Percentiles rank a stretch among this genome's conserved stretches.
These are phyloP conservation scores for Rhodotorula taiwanensis DNA, from an alignment of 768 basidiomycete genomes.

Conservation along the genomic window DNA sequence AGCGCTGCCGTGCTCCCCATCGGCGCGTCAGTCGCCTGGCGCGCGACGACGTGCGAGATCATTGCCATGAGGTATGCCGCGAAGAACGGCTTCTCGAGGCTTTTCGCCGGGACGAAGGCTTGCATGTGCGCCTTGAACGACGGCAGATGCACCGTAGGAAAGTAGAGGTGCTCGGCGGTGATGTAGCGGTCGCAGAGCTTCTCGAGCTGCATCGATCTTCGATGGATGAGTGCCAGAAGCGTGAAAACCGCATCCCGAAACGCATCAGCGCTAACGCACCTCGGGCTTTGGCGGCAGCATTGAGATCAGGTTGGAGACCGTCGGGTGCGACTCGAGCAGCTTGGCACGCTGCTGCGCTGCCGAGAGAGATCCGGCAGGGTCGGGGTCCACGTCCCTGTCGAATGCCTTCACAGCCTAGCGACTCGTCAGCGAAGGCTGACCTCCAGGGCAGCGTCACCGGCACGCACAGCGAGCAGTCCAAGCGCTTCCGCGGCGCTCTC, in stretches of 20 bases:
- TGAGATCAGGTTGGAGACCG: slow-evolving; percentile 11
- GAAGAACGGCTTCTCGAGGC: slow-evolving; percentile 21
- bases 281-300: slow-evolving; percentile 16
- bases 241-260: too few relatives aligned
- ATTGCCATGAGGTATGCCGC: slow-evolving; percentile 26
- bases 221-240: too few relatives aligned
- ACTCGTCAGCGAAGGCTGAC: too few relatives aligned
- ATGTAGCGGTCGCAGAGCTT: slow-evolving; percentile 24
- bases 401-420: too few relatives aligned
- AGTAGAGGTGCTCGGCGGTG: slow-evolving; percentile 5
- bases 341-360: neutral
- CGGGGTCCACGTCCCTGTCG: neutral
- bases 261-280: neutral
- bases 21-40: slow-evolving; percentile 13
- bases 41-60: slow-evolving; percentile 10
- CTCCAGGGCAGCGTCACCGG: too few relatives aligned
- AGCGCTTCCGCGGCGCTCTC: slow-evolving; percentile 12
- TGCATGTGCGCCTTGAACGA: slow-evolving; percentile 18
- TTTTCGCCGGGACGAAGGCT: neutral
- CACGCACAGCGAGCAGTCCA: slow-evolving; percentile 9
- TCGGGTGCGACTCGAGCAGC: neutral
- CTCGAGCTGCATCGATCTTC: too few relatives aligned
- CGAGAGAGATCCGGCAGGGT: neutral
- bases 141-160: slow-evolving; percentile 33
- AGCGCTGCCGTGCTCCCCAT: neutral